Base-by-base conservation (phyloP, 768 basidiomycete genomes). In the Ramaria sp. region DNA sequence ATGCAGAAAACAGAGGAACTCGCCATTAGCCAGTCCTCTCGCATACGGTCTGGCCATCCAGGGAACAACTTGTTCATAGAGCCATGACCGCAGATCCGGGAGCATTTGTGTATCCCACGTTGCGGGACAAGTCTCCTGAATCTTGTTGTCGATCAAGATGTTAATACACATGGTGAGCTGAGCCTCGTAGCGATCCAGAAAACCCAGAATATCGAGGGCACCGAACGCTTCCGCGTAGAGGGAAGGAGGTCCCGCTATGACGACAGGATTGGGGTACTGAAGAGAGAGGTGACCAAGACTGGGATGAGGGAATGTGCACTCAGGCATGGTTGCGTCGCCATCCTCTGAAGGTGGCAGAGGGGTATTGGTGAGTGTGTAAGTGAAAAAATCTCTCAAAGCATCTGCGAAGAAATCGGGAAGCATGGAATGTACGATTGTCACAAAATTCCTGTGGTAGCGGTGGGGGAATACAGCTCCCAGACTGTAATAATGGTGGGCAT, bases 1-100 rank as follows among this genome's bases (percentile, higher is more conserved):
- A 50, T 30, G 37, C 24, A 36, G 57, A 42, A 37, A 56, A 48
- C 48, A 50, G 48, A 57, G 20, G 22, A 10, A 66, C 75, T 56
- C 62, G 83, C 83, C 67, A 58, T 62, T 81, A 37, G 73, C 71
- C 30, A 82, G 81, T 10, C 78, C 78, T 61, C 80, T 71, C 0
- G 85, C 88, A 61, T 88, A 92, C 41, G 88, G 83, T 63, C 79
- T 71, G 22, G 88, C 57, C 79, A 96, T 81, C 93, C 92, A 94
- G 6, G 85, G 81, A 1, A 88, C 84, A 42, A 94, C 81, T 55
- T 78, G 83, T 56, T 78, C 74, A 8, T 80, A 71, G 79, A 94
- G 90, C 88, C 91, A 94, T 16, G 72, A 65, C 48, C 84, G 71
- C 57, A 92, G 67, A 2, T 65, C 71, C 3, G 73, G 71, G 55